Percentiles rank a stretch among this genome's conserved stretches.
These are phyloP conservation scores for Eremothecium cymbalariae DNA, from an alignment of 1,139 yeast genomes.

Conservation along the genomic window DNA sequence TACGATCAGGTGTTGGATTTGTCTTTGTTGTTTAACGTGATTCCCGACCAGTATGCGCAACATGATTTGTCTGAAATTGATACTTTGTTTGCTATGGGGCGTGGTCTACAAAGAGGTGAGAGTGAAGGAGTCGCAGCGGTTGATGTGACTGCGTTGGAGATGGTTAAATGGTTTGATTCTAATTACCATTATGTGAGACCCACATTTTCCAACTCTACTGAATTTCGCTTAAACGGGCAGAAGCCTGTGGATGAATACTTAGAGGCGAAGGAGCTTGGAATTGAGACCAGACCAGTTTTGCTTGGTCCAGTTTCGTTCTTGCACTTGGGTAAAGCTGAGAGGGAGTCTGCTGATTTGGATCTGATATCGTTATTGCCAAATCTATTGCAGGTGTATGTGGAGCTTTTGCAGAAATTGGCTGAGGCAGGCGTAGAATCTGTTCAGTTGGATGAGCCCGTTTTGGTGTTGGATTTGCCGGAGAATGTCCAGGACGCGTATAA, in stretches of 20 bases:
- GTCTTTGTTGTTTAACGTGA: slow-evolving; percentile 85
- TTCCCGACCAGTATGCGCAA: slow-evolving; percentile 95
- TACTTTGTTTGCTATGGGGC: slow-evolving; percentile 97
- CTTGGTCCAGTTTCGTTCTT: slow-evolving; percentile 96
- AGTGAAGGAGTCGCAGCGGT: slow-evolving; percentile 82
- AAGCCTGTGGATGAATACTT: slow-evolving; percentile 96
- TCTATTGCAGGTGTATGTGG: slow-evolving; percentile 86
- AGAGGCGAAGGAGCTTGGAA: slow-evolving; percentile 94
- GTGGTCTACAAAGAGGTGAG: slow-evolving; percentile 98
- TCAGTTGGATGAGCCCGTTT: slow-evolving; percentile 95
- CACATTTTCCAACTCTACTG: slow-evolving; percentile 91
- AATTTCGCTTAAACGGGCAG: slow-evolving; percentile 89
- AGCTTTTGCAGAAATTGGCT: slow-evolving; percentile 76
- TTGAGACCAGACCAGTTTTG: slow-evolving; percentile 94
- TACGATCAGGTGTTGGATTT: slow-evolving; percentile 95
- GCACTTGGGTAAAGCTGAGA: slow-evolving; percentile 94
- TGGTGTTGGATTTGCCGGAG: slow-evolving; percentile 88
- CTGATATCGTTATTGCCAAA: slow-evolving; percentile 84
- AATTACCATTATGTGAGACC: slow-evolving; percentile 99
- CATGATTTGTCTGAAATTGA: slow-evolving; percentile 83
- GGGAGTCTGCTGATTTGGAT: slow-evolving; percentile 90
- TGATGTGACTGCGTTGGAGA: slow-evolving; percentile 97
- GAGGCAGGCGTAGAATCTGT: slow-evolving; percentile 93
- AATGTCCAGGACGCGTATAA: slow-evolving; percentile 77
- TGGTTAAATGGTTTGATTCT: slow-evolving; percentile 99